phyloP scores from a whole-genome alignment of 2,329 filamentous ascomycete species.

The Sclerotinia glacialis region DNA sequence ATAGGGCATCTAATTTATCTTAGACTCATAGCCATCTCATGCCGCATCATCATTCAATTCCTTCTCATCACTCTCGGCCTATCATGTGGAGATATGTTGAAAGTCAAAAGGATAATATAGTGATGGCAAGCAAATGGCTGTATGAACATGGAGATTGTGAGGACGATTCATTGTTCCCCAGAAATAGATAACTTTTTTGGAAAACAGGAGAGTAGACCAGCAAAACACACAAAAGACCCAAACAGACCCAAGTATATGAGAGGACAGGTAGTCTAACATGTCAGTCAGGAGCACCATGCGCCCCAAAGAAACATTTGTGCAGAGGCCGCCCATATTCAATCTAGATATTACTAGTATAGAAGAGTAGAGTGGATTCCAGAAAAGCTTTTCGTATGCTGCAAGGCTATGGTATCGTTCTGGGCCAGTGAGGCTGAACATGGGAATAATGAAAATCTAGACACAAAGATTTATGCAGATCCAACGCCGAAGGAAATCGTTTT shows the following conservation, averaged over 20 bases:
- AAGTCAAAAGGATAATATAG: not conserved
- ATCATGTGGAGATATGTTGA: not conserved
- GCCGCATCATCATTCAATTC: not conserved
- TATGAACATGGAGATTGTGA: not conserved
- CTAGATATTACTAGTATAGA: slow-evolving; percentile 29
- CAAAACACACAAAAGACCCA: not conserved
- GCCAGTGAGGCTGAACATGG: slow-evolving; percentile 27
- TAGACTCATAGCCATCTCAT: not conserved
- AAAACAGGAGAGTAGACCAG: slow-evolving; percentile 6
- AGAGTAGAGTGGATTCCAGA: slow-evolving; percentile 2
- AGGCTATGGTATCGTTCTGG: slow-evolving; percentile 20
- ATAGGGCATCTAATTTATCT: not conserved
- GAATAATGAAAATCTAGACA: slow-evolving; percentile 35
- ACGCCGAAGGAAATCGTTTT: slow-evolving; percentile 25
- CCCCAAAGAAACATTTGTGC: slow-evolving; percentile 26
- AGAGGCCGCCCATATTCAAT: slow-evolving; percentile 35
- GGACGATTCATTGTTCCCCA: slow-evolving; percentile 6
- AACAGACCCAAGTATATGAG: slow-evolving; percentile 14
- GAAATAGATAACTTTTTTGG: slow-evolving; percentile 19
- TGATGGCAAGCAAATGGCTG: not conserved
- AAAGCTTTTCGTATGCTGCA: slow-evolving; percentile 16
- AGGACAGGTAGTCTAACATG: slow-evolving; percentile 14
- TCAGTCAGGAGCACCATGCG: slow-evolving; percentile 16
- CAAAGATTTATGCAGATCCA: slow-evolving; percentile 35
- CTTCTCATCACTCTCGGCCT: not conserved